A percentile compares a stretch with the other conserved stretches of the same genome.
These are phyloP conservation scores for Piromyces finnis DNA, from an alignment of 192 early-diverging fungal species.

Conservation along the genomic window DNA sequence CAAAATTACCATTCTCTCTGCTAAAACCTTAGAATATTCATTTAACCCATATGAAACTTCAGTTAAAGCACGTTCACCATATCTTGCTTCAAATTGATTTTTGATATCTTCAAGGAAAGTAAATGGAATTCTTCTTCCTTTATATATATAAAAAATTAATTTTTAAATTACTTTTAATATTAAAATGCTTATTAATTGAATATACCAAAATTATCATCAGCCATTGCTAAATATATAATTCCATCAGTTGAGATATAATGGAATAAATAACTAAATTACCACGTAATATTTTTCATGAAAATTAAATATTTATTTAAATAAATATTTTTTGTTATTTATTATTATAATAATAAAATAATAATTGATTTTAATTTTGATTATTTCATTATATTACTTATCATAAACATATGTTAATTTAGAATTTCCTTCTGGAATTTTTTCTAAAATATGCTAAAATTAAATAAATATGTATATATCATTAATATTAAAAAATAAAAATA, in stretches of 20 bases:
- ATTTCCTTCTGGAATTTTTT: constrained; percentile 77
- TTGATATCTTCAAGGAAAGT: constrained; percentile 73
- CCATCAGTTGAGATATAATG: constrained; percentile 71
- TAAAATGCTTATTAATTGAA: too few species aligned
- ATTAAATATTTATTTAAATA: too few species aligned
- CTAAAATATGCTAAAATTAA: constrained; percentile 73
- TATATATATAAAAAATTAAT: not conserved
- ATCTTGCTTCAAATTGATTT: constrained; percentile 35
- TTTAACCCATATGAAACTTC: constrained; percentile 58
- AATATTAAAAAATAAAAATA: too few species aligned
- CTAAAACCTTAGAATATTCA: constrained; percentile 63
- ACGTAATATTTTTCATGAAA: too few species aligned
- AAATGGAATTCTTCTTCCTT: constrained; percentile 70
- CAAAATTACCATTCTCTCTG: constrained; percentile 59
- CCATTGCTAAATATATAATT: constrained; percentile 74
- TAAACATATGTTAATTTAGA: constrained; percentile 84
- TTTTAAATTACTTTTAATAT: too few species aligned
- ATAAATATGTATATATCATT: too few species aligned
- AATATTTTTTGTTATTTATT: too few species aligned
- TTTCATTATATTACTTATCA: too few species aligned
- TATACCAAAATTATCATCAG: constrained; percentile 43
- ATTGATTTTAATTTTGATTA: too few species aligned
- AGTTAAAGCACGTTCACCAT: constrained; percentile 24
- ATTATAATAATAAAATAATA: too few species aligned
- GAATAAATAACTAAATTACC: constrained; percentile 55